Evolutionary conservation across 1,284 basidiomycete genomes (phyloP), one percentile per base, ranked within the genome.

Genomic region (Flammula alnicola): DNA sequence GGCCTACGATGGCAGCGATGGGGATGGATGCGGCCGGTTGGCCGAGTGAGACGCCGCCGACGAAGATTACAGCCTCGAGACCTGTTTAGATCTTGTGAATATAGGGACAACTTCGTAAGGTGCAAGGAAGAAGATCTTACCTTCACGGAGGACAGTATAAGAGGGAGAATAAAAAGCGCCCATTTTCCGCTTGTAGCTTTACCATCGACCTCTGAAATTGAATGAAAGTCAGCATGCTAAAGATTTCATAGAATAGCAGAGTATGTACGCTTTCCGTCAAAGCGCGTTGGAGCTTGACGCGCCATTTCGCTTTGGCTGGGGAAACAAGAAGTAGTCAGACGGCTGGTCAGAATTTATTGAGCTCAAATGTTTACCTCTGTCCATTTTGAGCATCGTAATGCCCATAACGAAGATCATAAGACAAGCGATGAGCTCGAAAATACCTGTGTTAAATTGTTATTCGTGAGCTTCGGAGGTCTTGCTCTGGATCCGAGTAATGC

Each of bases 121-220:
- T n/a, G n/a, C n/a, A n/a, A n/a, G n/a, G n/a, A 37, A 51, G 19
- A 6, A 20, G 42, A 30, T 63, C 63, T 23, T 53, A 75, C 94
- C 95, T 75, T 98, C 95, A 58, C 95, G 86, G 31, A 95, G 75
- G 30, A 98, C 91, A 3, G 94, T 96, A 97, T 83, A 57, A 95
- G 71, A 0, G 95, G 95, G 5, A 98, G 77, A 44, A 95, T 63
- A 75, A 98, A 93, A 31, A 98, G 78, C 0, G 86, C 82, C 86
- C 91, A 97, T 74, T 85, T 89, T 11, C 89, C 84, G 3, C 83
- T 76, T 53, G 62, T 75, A 6, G 77, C 71, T 8, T 68, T 51
- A 2, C 70, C 63, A 43, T 80, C 78, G 47, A 73, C 72, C 4
- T 65, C 76, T 74, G 58, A 17, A 43, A 20, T 29, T 12, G 23